phyloP scores from a whole-genome alignment of 331 rosid species.

The Malus hybrid region DNA sequence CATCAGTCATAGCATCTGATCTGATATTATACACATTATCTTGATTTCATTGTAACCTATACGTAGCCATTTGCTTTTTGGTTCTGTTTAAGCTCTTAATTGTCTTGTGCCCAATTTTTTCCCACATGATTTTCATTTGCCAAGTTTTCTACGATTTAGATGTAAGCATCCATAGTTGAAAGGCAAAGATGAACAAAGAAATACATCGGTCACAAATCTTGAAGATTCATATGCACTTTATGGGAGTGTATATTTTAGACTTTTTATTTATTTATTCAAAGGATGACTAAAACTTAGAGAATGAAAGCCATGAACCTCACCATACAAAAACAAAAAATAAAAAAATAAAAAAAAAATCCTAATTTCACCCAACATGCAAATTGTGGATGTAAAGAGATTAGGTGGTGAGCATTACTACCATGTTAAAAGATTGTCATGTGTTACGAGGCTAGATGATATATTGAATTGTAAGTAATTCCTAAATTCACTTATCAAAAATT shows the following conservation, averaged over 20 bases:
- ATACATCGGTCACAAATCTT: not conserved
- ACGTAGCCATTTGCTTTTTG: not conserved
- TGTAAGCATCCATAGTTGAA: too few species aligned
- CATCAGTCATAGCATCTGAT: slow-evolving; percentile 43
- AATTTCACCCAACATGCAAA: not conserved
- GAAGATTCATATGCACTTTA: not conserved
- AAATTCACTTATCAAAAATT: too few species aligned
- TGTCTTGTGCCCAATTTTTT: not conserved
- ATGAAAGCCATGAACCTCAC: not conserved
- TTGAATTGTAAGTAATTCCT: too few species aligned
- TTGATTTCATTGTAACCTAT: not conserved
- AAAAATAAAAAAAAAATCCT: too few species aligned
- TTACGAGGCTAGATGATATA: too few species aligned
- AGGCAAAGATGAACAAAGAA: not conserved
- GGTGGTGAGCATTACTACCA: too few species aligned
- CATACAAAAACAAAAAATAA: too few species aligned
- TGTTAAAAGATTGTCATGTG: too few species aligned
- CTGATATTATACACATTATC: not conserved
- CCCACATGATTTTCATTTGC: not conserved
- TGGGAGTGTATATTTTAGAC: not conserved
- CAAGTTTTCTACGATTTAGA: not conserved
- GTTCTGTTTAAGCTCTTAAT: not conserved
- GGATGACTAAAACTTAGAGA: not conserved
- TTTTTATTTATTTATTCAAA: not conserved
- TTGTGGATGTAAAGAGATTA: too few species aligned